Evolutionary conservation across 2,329 filamentous ascomycete species (phyloP), one percentile per base, ranked within the genome.

Genomic region (Lasiodiplodia hormozganensis): DNA sequence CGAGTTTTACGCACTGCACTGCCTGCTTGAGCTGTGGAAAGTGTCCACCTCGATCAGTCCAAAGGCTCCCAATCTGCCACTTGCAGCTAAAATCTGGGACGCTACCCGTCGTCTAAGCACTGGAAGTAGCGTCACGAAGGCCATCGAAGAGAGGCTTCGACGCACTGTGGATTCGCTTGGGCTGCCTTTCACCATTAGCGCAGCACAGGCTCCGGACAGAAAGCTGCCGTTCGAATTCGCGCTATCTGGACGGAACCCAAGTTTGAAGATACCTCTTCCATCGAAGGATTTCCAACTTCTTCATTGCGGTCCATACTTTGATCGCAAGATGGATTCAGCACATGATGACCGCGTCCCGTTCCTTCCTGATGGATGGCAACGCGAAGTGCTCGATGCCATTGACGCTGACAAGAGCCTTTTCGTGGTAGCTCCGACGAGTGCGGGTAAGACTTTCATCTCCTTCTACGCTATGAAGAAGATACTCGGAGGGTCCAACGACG

Each of bases 401-500:
- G 92, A 95, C 76, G 84, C 84, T 0, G 83, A 91, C 66, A 86
- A 89, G 71, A 93, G 90, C 72, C 81, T 93, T 0, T 89, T 94
- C 69, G 90, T 93, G 0, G 88, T 94, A 10, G 92, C 92, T 0
- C 92, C 92, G 0, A 95, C 92, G 0, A 92, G 89, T 28, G 89
- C 92, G 0, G 92, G 92, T 36, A 95, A 94, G 77, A 95, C 92
- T 0, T 95, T 94, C 76, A 94, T 94, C 69, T 91, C 88, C 0
- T 95, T 94, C 77, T 94, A 95, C 73, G 92, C 92, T 1, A 95
- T 94, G 90, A 90, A 91, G 74, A 89, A 92, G 74, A 82, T 94
- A 0, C 81, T 95, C 11, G 84, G 90, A 74, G 85, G 85, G 4
- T 88, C 87, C 70, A 87, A 94, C 69, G 87, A 93, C 60, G 89